Evolutionary conservation across 2,329 filamentous ascomycete species (phyloP).

Genomic region (Hymenoscyphus occultus): DNA sequence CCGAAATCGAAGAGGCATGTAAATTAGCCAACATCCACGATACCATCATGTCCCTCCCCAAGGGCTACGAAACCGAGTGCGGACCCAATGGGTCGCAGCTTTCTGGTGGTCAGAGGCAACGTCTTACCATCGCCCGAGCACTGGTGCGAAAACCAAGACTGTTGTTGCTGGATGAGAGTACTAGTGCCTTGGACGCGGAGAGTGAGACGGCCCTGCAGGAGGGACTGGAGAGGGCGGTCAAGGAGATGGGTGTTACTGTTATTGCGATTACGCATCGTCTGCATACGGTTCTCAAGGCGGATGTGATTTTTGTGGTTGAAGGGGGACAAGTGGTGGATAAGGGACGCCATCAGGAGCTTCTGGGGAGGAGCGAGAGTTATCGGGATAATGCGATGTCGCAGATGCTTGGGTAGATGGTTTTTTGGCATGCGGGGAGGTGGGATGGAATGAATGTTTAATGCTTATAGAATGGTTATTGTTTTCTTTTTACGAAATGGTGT

Average conservation of each 20-base stretch:
- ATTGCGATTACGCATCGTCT: conserved; percentile 73
- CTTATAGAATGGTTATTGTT: too few relatives aligned
- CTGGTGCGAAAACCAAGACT: conserved; percentile 83
- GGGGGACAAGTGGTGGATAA: conserved; percentile 78
- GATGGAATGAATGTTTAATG: too few relatives aligned
- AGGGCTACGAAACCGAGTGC: conserved; percentile 74
- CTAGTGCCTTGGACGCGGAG: conserved; percentile 70
- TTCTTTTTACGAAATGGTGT: too few relatives aligned
- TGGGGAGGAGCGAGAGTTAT: conserved; percentile 49
- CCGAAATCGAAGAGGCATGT: conserved; percentile 48
- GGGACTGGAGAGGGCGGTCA: conserved; percentile 65
- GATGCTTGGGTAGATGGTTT: conserved; percentile 2
- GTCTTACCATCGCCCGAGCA: conserved; percentile 83
- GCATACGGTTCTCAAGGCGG: conserved; percentile 71
- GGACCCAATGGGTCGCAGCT: conserved; percentile 81
- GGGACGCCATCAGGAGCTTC: conserved; percentile 71
- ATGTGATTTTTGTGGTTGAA: conserved; percentile 65
- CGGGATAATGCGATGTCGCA: conserved; percentile 6
- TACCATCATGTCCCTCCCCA: conserved; percentile 49
- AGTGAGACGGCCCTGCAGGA: conserved; percentile 58
- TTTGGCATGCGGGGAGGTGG: neutral
- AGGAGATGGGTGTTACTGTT: conserved; percentile 53
- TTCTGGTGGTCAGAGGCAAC: conserved; percentile 89
- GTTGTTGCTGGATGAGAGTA: conserved; percentile 76
- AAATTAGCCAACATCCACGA: conserved; percentile 50